A percentile compares a stretch with the other conserved stretches of the same genome.
Conservation (phyloP, 441 rosid genomes). For the Breynia disticha region DNA sequence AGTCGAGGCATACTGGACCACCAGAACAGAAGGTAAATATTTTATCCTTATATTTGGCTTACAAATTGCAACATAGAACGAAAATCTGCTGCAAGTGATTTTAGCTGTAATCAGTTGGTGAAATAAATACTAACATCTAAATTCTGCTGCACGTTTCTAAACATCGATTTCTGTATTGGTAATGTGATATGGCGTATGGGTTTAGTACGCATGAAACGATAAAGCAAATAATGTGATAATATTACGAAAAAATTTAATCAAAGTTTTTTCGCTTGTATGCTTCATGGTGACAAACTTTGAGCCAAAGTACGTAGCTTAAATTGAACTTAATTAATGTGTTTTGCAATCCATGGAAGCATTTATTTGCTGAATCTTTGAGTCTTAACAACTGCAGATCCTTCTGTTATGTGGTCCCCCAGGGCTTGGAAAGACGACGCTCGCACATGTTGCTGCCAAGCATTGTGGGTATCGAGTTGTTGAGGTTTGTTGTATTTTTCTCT, state of each 20-base stretch:
- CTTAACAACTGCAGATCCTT: conserved; percentile 60
- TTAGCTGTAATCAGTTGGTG: background rate
- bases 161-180: no score
- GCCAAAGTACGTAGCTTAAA: background rate
- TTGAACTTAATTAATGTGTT: no score
- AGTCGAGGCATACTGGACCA: conserved; percentile 53
- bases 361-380: conserved; percentile 12
- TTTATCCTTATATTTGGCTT: background rate
- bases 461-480: conserved; percentile 96
- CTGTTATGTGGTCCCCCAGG: conserved; percentile 98
- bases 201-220: background rate
- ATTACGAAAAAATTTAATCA: background rate
- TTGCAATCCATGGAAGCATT: background rate
- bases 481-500: conserved; percentile 41
- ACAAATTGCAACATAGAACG: background rate
- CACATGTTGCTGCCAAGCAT: conserved; percentile 95
- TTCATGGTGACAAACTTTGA: background rate
- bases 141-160: no score
- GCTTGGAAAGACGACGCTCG: conserved; percentile 99
- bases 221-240: background rate
- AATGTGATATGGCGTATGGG: background rate
- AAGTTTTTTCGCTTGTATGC: background rate
- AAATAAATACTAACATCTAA: no score
- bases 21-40: conserved; percentile 74
- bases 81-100: background rate